Evolutionary conservation across 1,284 basidiomycete species (phyloP), one percentile per base, ranked within the genome.

Genomic region (Naganishia cerealis): DNA sequence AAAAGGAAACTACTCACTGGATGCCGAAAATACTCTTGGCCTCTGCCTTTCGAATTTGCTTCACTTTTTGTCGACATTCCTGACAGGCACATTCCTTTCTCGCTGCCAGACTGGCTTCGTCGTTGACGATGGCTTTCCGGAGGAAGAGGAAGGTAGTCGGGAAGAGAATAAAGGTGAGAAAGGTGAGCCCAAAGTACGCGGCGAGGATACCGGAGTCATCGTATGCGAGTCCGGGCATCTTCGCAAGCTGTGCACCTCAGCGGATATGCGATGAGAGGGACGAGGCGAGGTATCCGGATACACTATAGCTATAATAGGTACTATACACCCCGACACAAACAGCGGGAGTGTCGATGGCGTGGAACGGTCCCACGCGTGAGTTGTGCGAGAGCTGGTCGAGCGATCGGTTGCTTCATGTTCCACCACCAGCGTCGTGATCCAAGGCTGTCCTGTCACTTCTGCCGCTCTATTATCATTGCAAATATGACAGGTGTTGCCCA

Each of bases 161-260:
- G 54, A 92, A 79, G 68, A 95, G 86, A 66, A 92, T 77, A 72
- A 94, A 84, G 65, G 87, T 87, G 72, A 95, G 87, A 78, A 93
- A 88, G 9, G 91, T 91, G 68, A 94, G 86, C 70, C 92, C 82
- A 81, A 94, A 94, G 82, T 92, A 94, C 39, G 88, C 86, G 74
- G 92, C 91, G 86, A 94, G 89, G 73, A 87, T 88, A 72, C 92
- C 92, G 62, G 86, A 86, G 81, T 94, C 91, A 81, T 94, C 92
- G 81, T 94, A 94, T 40, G 61, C 61, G 61, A 63, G 61, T 54
- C 61, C 61, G 36, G 61, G 61, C 61, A 63, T 63, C 16, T 63
- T 63, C 50, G 26, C 24, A 21, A 40, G 39, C 33, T n/a, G 40
- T 42, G n/a, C 16, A 12, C 10, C 43, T 36, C 29, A 50, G 43